Base-by-base conservation (phyloP, 495 filamentous ascomycete genomes). In the Evansstolkia leycettana region DNA sequence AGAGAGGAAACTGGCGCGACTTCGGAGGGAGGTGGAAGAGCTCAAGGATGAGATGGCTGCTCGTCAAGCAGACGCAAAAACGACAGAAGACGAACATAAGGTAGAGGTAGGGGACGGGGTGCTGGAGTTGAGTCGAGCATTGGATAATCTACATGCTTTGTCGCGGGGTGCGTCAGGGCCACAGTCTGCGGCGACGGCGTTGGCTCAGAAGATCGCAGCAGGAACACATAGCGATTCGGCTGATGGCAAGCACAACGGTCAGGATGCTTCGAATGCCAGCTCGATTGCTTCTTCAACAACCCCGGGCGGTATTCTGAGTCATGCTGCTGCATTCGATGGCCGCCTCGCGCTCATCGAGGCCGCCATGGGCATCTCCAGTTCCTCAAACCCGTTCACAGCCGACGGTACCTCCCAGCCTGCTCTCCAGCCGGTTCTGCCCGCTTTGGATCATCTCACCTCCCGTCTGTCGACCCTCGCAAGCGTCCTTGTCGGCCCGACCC, bases 311-410 rank as follows among this genome's bases (percentile, higher is more conserved):
- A 60, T 80, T 13, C 69, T 95, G 9, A 73, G 79, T 13, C 82
- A 84, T 48, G 84, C 84, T 5, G 84, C 87, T 16, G 82, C 89
- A 37, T 93, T 96, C 41, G 90, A 95, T 51, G 64, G 70, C 20
- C 78, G 90, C 3, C 68, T 99, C 2, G 62, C 79, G 0, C 48
- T 78, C 6, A 64, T 99, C 20, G 90, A 99, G 58, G 76, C 75
- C 33, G 72, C 78, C 1, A 73, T 96, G 31, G 92, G 92, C 11
- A 69, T 94, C 27, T 77, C 72, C 9, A 76, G 73, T 9, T 69
- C 76, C 5, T 67, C 72, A 3, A 72, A 84, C 42, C 71, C 81
- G 5, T 73, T 81, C 35, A 49, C 80, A 11, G 70, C 72, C 33
- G 61, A 72, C 1, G 65, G 65, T 7, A 39, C 65, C 72, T 27